phyloP scores from a whole-genome alignment of 257 asterid genomes.

The Eucommia ulmoides region DNA sequence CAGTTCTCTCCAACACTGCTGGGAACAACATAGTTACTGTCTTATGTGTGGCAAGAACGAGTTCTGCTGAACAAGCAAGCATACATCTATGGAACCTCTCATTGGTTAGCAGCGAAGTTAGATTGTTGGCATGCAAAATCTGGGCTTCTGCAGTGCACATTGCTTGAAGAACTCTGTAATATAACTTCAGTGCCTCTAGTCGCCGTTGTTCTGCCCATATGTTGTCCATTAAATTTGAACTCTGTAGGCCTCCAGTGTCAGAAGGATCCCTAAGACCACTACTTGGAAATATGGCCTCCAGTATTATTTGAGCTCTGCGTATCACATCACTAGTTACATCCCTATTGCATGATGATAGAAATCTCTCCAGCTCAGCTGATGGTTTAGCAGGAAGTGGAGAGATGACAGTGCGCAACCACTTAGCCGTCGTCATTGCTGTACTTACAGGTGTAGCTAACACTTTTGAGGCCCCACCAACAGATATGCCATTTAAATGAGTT shows the following conservation, averaged over 20 bases:
- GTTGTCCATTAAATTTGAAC: slow-evolving; percentile 77
- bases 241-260: slow-evolving; percentile 34
- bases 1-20: slow-evolving; percentile 89
- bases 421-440: slow-evolving; percentile 96
- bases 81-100: slow-evolving; percentile 98
- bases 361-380: slow-evolving; percentile 66
- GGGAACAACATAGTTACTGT: slow-evolving; percentile 96
- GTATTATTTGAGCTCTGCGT: slow-evolving; percentile 81
- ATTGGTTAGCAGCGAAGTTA: slow-evolving; percentile 76
- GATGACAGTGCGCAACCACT: slow-evolving; percentile 82
- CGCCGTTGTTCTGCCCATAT: slow-evolving; percentile 96
- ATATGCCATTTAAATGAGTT: slow-evolving; percentile 28
- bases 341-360: slow-evolving; percentile 70
- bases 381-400: slow-evolving; percentile 88
- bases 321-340: slow-evolving; percentile 75
- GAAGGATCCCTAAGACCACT: slow-evolving; percentile 56
- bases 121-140: slow-evolving; percentile 57
- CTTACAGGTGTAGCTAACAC: slow-evolving; percentile 85
- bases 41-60: slow-evolving; percentile 97
- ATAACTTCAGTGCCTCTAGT: slow-evolving; percentile 80
- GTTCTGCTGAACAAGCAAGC: slow-evolving; percentile 99
- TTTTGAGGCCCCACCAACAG: slow-evolving; percentile 37
- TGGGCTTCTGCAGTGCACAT: slow-evolving; percentile 92
- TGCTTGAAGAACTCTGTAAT: slow-evolving; percentile 82
- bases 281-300: slow-evolving; percentile 90